These are phyloP conservation scores for Solanum etuberosum DNA, from an alignment of 257 asterid species.

Conservation along the genomic window DNA sequence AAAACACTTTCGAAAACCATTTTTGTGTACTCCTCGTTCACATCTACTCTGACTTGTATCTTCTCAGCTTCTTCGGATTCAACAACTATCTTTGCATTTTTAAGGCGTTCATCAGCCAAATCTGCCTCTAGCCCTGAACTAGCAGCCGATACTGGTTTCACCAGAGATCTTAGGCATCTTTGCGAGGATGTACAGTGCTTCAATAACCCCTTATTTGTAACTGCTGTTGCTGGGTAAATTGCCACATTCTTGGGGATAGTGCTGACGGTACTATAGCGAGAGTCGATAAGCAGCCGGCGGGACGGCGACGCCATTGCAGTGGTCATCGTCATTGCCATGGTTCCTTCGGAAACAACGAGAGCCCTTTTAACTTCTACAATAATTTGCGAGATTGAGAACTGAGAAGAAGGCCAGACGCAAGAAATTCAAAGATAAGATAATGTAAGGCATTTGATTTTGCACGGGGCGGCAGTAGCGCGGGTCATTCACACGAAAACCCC, in stretches of 20 bases:
- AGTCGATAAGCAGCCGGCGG: background rate
- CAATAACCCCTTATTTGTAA: background rate
- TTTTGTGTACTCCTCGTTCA: constrained; percentile 57
- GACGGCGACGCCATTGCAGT: background rate
- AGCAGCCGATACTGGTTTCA: background rate
- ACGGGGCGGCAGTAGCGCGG: background rate
- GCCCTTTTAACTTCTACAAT: background rate
- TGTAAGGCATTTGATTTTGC: background rate
- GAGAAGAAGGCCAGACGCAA: background rate
- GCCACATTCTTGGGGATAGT: background rate
- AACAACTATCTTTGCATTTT: constrained; percentile 35
- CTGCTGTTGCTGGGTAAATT: background rate
- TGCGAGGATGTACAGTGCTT: background rate
- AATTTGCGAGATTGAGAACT: background rate
- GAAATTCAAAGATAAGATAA: background rate
- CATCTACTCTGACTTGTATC: constrained; percentile 75
- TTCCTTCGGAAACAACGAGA: background rate
- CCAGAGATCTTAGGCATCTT: background rate
- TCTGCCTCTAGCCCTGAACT: constrained; percentile 34
- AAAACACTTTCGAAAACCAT: constrained; percentile 55
- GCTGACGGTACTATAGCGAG: background rate
- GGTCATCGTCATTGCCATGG: background rate
- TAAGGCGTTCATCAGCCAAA: constrained; percentile 23
- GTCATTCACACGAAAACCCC: background rate
- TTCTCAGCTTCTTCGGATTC: constrained; percentile 48